Percentiles rank a stretch among this genome's conserved stretches.
phyloP scores from a whole-genome alignment of 257 asterid species.

The Plectranthus barbatus region DNA sequence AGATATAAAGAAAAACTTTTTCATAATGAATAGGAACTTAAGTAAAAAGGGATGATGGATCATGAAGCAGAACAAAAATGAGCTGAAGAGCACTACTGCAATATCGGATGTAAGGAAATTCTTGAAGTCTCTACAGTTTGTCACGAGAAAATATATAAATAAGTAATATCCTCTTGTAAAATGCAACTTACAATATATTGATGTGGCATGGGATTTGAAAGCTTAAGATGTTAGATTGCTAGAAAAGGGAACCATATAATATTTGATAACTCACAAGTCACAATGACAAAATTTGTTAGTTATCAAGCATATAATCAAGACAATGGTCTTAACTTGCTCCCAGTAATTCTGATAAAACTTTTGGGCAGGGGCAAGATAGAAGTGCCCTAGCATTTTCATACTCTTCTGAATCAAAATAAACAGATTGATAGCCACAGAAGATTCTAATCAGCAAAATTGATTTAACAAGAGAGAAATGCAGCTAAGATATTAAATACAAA shows the following conservation, averaged over 20 bases:
- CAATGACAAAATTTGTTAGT: no score
- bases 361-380: not conserved
- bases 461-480: not conserved
- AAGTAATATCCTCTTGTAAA: no score
- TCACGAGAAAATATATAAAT: not conserved
- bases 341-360: not conserved
- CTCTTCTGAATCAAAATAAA: not conserved
- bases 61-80: no score
- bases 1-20: not conserved
- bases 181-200: no score
- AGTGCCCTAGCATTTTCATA: not conserved
- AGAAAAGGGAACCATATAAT: not conserved
- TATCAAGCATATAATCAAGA: not conserved
- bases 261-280: no score
- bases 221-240: not conserved
- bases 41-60: not conserved
- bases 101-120: slow-evolving; percentile 32
- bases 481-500: not conserved
- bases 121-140: slow-evolving; percentile 63
- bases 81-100: not conserved
- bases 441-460: not conserved
- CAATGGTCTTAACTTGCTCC: not conserved
- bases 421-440: not conserved
- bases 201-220: no score
- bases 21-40: not conserved